These are phyloP conservation scores for Kluyveromyces sp. DNA, from an alignment of 1,139 yeast genomes.

Conservation along the genomic window DNA sequence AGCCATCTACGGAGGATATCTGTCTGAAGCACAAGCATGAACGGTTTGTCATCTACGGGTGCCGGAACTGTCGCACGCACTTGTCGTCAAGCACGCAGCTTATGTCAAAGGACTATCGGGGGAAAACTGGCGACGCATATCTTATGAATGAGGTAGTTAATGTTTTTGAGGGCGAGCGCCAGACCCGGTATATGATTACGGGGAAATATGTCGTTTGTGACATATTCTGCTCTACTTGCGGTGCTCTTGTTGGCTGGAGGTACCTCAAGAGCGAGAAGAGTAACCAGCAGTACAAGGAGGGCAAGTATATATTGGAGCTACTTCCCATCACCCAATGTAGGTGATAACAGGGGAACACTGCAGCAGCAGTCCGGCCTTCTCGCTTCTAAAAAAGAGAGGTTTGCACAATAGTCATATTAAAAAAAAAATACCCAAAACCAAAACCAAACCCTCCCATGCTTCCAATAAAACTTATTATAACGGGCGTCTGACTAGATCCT, in stretches of 20 bases:
- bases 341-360: neutral
- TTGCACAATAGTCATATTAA: too few relatives aligned
- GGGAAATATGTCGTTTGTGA: conserved; percentile 38
- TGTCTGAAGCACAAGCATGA: conserved; percentile 14
- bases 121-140: conserved; percentile 38
- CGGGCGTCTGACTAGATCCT: too few relatives aligned
- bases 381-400: too few relatives aligned
- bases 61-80: conserved; percentile 37
- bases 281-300: conserved; percentile 37
- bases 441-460: too few relatives aligned
- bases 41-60: conserved; percentile 33
- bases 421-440: too few relatives aligned
- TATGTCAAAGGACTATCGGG: conserved; percentile 36
- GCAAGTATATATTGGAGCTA: conserved; percentile 36
- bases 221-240: conserved; percentile 38
- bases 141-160: conserved; percentile 35
- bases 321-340: conserved; percentile 20
- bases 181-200: conserved; percentile 36
- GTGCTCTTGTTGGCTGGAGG: conserved; percentile 38
- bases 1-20: conserved; percentile 4
- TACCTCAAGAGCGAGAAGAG: conserved; percentile 32
- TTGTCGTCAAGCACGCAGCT: conserved; percentile 34
- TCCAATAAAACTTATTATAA: too few relatives aligned
- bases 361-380: too few relatives aligned
- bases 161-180: conserved; percentile 29